Evolutionary conservation across 305 asterid species (phyloP).

Genomic region (Lippia alba): DNA sequence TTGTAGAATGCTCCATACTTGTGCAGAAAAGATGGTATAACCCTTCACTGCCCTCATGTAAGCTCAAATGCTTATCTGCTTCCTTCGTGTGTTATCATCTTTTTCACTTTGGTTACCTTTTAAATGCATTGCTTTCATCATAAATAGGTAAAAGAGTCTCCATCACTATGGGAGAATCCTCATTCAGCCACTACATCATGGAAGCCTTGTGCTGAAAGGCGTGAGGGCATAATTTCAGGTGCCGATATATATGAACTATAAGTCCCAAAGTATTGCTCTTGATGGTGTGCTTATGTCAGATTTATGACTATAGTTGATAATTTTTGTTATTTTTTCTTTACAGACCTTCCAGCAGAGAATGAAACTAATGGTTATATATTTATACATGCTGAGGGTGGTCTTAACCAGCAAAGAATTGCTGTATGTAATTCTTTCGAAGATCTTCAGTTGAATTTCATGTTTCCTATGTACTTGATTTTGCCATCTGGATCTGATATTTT

Average conservation of each 20-base stretch:
- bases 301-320: neutral
- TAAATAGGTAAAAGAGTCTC: slow-evolving; percentile 82
- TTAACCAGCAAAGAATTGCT: slow-evolving; percentile 98
- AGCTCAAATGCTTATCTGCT: slow-evolving; percentile 35
- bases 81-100: slow-evolving; percentile 19
- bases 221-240: slow-evolving; percentile 77
- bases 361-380: slow-evolving; percentile 87
- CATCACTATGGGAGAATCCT: slow-evolving; percentile 99
- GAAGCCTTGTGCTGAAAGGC: slow-evolving; percentile 94
- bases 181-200: slow-evolving; percentile 94
- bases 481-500: slow-evolving; percentile 7
- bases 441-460: slow-evolving; percentile 21
- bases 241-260: slow-evolving; percentile 8
- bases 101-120: slow-evolving; percentile 23
- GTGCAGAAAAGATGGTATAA: slow-evolving; percentile 91
- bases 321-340: slow-evolving; percentile 34
- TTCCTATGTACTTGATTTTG: slow-evolving; percentile 20
- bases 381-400: slow-evolving; percentile 99
- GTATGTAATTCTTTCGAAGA: slow-evolving; percentile 52
- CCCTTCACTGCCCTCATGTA: slow-evolving; percentile 89
- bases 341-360: slow-evolving; percentile 84
- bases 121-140: slow-evolving; percentile 26
- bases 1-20: slow-evolving; percentile 90
- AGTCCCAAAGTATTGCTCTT: neutral
- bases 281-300: neutral